These are phyloP conservation scores for Ceratobasidium sp. DNA, from an alignment of 1,284 basidiomycete genomes.

Conservation along the genomic window DNA sequence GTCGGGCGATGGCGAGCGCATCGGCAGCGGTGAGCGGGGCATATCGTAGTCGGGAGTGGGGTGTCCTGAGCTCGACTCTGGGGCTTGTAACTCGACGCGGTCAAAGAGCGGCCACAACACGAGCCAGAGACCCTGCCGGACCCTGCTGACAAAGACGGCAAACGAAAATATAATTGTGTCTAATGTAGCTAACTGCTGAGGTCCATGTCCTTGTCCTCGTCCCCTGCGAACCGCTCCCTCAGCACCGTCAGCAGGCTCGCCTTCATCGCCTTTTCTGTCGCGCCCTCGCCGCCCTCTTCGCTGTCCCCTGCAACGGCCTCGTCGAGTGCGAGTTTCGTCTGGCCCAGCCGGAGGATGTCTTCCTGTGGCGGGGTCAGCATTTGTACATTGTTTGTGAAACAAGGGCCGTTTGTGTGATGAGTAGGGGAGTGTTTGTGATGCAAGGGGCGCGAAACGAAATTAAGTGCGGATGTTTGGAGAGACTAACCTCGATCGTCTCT, in stretches of 20 bases:
- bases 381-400: too few species aligned
- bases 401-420: neutral
- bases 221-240: slow-evolving; percentile 71
- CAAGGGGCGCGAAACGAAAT: too few species aligned
- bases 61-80: neutral
- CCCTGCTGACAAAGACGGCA: neutral
- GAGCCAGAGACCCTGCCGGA: slow-evolving; percentile 5
- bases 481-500: slow-evolving; percentile 80
- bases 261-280: slow-evolving; percentile 82
- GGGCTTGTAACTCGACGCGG: slow-evolving; percentile 28
- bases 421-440: neutral
- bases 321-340: slow-evolving; percentile 91
- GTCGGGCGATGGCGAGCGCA: slow-evolving; percentile 41
- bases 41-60: neutral
- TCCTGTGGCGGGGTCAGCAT: slow-evolving; percentile 60
- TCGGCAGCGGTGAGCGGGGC: slow-evolving; percentile 2
- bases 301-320: slow-evolving; percentile 84
- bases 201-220: slow-evolving; percentile 49
- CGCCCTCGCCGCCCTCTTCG: slow-evolving; percentile 67
- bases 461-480: too few species aligned
- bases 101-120: slow-evolving; percentile 39
- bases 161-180: slow-evolving; percentile 2
- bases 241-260: slow-evolving; percentile 82
- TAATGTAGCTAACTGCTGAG: slow-evolving; percentile 3
- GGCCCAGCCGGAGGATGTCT: slow-evolving; percentile 89